Percentiles rank a stretch among this genome's conserved stretches.
Conservation (phyloP, 2,329 filamentous ascomycete species). For the Cryphonectria radicalis region DNA sequence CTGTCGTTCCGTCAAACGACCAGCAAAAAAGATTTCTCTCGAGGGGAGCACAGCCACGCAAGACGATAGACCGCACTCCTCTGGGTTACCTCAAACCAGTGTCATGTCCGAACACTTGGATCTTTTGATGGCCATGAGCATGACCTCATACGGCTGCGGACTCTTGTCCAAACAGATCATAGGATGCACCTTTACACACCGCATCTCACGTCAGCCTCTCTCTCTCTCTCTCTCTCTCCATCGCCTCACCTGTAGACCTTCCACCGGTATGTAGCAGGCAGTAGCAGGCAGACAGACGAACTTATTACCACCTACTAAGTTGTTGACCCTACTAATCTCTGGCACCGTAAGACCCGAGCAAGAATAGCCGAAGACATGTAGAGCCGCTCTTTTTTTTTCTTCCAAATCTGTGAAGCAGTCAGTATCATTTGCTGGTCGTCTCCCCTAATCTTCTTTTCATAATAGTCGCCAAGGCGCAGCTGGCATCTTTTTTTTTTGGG, state of each 20-base stretch:
- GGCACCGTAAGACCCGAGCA: neutral
- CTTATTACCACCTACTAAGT: neutral
- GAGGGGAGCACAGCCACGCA: slow-evolving; percentile 23
- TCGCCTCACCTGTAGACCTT: slow-evolving; percentile 12
- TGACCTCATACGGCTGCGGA: slow-evolving; percentile 24
- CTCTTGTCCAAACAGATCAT: slow-evolving; percentile 16
- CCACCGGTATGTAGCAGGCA: neutral
- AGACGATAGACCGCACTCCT: slow-evolving; percentile 1
- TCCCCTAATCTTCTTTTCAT: too few species aligned
- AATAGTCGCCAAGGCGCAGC: neutral
- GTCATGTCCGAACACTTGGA: neutral
- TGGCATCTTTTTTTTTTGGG: too few species aligned
- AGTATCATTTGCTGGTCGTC: too few species aligned
- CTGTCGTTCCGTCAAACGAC: slow-evolving; percentile 6
- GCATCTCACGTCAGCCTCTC: slow-evolving; percentile 29
- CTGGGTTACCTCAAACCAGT: slow-evolving; percentile 26
- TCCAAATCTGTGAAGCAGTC: too few species aligned
- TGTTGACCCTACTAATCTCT: neutral
- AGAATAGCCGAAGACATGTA: neutral
- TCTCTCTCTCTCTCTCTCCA: slow-evolving; percentile 17
- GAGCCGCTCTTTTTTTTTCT: neutral
- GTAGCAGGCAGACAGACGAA: neutral
- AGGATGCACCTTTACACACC: slow-evolving; percentile 3
- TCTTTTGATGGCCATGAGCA: slow-evolving; percentile 14
- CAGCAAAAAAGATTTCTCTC: neutral